Evolutionary conservation across 23 red algal genomes (phyloP), one percentile per base, ranked within the genome.

Genomic region (Porphyridium purpureum): DNA sequence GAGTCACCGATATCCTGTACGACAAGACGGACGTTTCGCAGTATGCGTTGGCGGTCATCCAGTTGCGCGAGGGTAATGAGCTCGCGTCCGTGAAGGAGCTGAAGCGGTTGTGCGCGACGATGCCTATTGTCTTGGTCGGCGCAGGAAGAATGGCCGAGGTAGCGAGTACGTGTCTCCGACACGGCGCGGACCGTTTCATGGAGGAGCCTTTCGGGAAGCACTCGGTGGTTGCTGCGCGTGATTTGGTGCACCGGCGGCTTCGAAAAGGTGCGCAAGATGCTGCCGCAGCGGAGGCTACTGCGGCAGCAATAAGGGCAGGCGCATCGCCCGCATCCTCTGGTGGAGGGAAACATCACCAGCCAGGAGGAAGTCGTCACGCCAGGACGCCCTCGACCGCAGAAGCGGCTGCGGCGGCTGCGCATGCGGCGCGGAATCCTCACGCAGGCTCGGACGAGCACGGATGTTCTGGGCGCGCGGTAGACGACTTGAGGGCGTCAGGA

Each of bases 101-200:
- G 11, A 11, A 17, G 11, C 11, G 11, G 11, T 11, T 35, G 7
- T 15, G 21, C 11, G 32, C 28, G 53, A 57, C 28, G 7, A 20
- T 57, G 8, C 53, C 53, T 20, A 35, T 57, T 57, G 53, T 57
- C 29, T 20, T 57, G 19, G 53, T 57, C 4, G 53, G 53, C 53
- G 27, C 29, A 3, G 53, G 21, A 3, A 24, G 20, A 20, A 24
- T 20, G 17, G 53, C 53, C 3, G 53, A 57, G 17, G 53, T 24
- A 2, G 53, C 53, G 53, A 21, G 19, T n/a, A 15, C 20, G 24
- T 57, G 53, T 24, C 6, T 57, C 4, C 53, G 53, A 4, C 28
- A 24, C 5, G 53, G 53, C 0, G 53, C 53, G 28, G 17, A n/a
- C 17, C 27, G 53, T 24, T 57, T 57, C 24, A 21, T 57, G 32